phyloP scores from a whole-genome alignment of 2,329 filamentous ascomycete species.

The Pseudogymnoascus sp. region DNA sequence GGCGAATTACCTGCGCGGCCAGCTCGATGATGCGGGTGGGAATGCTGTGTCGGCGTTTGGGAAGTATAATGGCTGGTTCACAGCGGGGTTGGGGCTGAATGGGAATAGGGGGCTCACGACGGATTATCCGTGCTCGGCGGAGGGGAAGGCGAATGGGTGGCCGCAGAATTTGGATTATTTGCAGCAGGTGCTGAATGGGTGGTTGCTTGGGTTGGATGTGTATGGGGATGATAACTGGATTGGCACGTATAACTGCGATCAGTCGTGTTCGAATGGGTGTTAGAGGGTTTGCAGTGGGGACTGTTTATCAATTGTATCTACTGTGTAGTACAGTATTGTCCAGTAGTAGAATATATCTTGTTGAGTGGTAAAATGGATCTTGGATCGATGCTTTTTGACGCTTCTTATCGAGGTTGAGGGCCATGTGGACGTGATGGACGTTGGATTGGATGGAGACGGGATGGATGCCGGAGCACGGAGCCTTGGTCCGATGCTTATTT shows the following conservation, averaged over 20 bases:
- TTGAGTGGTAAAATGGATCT: neutral
- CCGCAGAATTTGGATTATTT: slow-evolving; percentile 34
- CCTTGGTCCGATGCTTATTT: neutral
- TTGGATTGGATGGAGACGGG: neutral
- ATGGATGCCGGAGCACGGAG: neutral
- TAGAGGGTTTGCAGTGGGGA: neutral
- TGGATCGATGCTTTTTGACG: neutral
- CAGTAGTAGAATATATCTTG: neutral
- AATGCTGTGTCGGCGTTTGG: slow-evolving; percentile 32
- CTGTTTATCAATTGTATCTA: neutral
- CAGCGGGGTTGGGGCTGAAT: slow-evolving; percentile 26
- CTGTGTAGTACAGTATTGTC: neutral
- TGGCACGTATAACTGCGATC: slow-evolving; percentile 1
- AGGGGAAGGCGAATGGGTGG: slow-evolving; percentile 26
- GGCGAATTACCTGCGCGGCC: slow-evolving; percentile 26
- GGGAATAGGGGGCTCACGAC: slow-evolving; percentile 27
- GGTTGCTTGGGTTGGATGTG: slow-evolving; percentile 31
- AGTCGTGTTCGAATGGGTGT: neutral
- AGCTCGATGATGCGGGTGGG: slow-evolving; percentile 22
- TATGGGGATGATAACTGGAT: slow-evolving; percentile 4
- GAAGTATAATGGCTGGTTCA: slow-evolving; percentile 34
- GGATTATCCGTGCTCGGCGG: slow-evolving; percentile 25
- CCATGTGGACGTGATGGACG: neutral
- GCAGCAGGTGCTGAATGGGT: slow-evolving; percentile 33
- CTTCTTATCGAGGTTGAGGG: neutral